Percentiles rank a stretch among this genome's conserved stretches.
phyloP scores from a whole-genome alignment of 1,284 basidiomycete genomes.

The Phellinidium pouzarii region DNA sequence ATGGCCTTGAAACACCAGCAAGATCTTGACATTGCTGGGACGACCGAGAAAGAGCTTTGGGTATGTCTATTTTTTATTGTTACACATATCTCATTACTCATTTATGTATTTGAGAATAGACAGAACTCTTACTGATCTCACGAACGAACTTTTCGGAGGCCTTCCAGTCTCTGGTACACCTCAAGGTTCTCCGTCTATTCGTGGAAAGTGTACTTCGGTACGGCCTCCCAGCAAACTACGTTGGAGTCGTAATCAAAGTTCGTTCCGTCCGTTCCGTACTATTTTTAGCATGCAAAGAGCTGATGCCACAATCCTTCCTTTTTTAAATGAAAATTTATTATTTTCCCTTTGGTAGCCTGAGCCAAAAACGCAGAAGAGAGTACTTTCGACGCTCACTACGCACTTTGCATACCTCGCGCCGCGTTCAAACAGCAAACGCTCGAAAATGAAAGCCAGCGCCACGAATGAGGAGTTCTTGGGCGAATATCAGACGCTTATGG shows the following conservation, averaged over 20 bases:
- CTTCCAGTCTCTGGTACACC: constrained; percentile 89
- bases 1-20: constrained; percentile 78
- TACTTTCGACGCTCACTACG: constrained; percentile 63
- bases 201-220: constrained; percentile 95
- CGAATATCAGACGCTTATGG: constrained; percentile 87
- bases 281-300: too few species aligned
- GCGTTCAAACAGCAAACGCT: constrained; percentile 45
- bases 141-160: constrained; percentile 97
- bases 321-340: too few species aligned
- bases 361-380: constrained; percentile 76
- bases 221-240: constrained; percentile 90
- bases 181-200: constrained; percentile 89
- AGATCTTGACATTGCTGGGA: constrained; percentile 75
- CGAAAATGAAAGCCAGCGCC: constrained; percentile 35
- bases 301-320: too few species aligned
- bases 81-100: neutral
- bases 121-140: constrained; percentile 88
- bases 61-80: constrained; percentile 37
- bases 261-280: constrained; percentile 18
- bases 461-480: constrained; percentile 65
- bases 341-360: constrained; percentile 74
- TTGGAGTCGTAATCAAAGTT: constrained; percentile 78
- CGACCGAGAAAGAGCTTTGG: constrained; percentile 97
- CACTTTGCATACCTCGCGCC: constrained; percentile 81
- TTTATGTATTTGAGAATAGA: constrained; percentile 41